Percentiles rank a stretch among this genome's conserved stretches.
phyloP scores from a whole-genome alignment of 345 rosid genomes.

The Ailanthus altissimus region DNA sequence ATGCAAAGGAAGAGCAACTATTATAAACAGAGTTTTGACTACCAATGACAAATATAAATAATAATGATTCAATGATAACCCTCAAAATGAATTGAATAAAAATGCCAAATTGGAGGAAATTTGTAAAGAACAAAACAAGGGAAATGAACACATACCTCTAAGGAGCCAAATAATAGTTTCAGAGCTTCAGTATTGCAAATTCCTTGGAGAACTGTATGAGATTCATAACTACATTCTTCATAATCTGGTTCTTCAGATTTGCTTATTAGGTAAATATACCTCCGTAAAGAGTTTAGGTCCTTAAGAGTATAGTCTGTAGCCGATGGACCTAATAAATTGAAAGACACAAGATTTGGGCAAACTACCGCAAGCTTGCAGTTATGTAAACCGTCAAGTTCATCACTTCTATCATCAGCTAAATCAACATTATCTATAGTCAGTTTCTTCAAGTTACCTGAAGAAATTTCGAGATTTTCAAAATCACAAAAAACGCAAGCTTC shows the following conservation, averaged over 20 bases:
- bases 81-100: no score
- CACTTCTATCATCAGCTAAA: neutral
- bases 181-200: neutral
- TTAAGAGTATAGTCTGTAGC: neutral
- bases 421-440: neutral
- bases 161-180: neutral
- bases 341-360: slow-evolving; percentile 15
- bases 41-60: neutral
- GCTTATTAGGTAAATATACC: neutral
- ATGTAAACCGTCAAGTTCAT: neutral
- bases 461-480: neutral
- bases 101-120: no score
- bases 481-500: neutral
- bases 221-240: neutral
- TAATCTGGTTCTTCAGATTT: neutral
- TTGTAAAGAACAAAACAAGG: no score
- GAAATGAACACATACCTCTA: neutral
- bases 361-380: neutral
- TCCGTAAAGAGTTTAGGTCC: neutral
- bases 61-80: neutral
- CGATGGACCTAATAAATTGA: neutral
- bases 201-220: neutral
- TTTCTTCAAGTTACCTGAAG: neutral
- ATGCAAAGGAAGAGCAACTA: neutral
- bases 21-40: neutral